Evolutionary conservation across 306 rosid species (phyloP).

Genomic region (Quercus alba): DNA sequence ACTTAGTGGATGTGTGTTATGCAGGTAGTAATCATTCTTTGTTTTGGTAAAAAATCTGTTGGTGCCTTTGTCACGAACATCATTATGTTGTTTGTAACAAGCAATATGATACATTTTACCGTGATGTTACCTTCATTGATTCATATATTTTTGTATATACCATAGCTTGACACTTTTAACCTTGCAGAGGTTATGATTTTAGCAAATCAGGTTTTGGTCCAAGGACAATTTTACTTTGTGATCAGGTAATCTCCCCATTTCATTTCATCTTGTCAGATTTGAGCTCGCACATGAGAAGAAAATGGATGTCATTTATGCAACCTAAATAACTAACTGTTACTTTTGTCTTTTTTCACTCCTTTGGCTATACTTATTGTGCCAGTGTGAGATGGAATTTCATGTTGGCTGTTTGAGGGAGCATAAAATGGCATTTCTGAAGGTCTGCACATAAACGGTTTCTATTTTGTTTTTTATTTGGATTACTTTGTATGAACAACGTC

Average conservation of each 20-base stretch:
- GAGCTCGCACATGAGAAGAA: not conserved
- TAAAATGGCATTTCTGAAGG: constrained; percentile 96
- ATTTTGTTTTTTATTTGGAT: constrained; percentile 21
- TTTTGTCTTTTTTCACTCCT: not conserved
- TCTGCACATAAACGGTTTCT: constrained; percentile 20
- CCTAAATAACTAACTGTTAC: constrained; percentile 6
- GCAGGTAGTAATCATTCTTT: constrained; percentile 57
- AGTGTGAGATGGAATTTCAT: constrained; percentile 99
- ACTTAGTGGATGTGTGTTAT: constrained; percentile 86
- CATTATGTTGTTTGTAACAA: not conserved
- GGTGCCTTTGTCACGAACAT: constrained; percentile 16
- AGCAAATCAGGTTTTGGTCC: constrained; percentile 99
- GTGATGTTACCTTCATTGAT: constrained; percentile 14
- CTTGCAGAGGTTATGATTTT: constrained; percentile 79
- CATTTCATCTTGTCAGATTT: not conserved
- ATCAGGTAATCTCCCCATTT: constrained; percentile 61
- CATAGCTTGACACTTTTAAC: constrained; percentile 9
- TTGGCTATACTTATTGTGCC: constrained; percentile 21
- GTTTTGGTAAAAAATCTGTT: not conserved
- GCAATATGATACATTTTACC: constrained; percentile 2
- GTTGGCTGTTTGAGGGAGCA: constrained; percentile 96
- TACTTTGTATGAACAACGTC: constrained; percentile 4
- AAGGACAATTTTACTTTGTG: constrained; percentile 93
- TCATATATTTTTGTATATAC: constrained; percentile 5
- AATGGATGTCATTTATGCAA: not conserved